Conservation (phyloP, 495 filamentous ascomycete species). For the Chaetomium fimeti region DNA sequence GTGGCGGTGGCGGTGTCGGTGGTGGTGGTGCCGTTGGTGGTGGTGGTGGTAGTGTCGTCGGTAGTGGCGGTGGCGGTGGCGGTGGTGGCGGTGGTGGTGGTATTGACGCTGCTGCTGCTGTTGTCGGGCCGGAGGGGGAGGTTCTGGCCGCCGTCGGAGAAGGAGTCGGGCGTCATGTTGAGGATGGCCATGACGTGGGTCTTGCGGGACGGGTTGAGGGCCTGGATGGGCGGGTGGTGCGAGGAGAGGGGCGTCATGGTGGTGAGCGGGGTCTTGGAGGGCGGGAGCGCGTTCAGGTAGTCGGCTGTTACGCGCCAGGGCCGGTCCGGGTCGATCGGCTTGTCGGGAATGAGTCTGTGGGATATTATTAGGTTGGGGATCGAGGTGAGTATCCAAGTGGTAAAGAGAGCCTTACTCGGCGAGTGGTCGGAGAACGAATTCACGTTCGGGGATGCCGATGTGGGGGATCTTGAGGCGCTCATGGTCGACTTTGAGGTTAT, state of each 20-base stretch:
- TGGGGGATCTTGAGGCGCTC: constrained; percentile 82
- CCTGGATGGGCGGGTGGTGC: constrained; percentile 57
- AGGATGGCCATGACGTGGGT: constrained; percentile 92
- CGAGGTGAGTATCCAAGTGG: background rate
- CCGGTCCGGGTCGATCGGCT: constrained; percentile 47
- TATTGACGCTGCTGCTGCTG: constrained; percentile 14
- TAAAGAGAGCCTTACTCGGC: constrained; percentile 62
- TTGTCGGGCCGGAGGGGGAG: constrained; percentile 10
- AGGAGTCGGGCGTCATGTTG: constrained; percentile 95
- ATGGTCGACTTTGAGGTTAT: constrained; percentile 61
- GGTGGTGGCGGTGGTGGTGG: background rate
- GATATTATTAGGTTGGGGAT: background rate
- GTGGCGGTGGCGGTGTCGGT: constrained; percentile 44
- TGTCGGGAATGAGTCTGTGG: constrained; percentile 62
- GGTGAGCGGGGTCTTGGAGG: constrained; percentile 53
- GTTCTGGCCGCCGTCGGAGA: constrained; percentile 83
- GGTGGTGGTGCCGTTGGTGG: background rate
- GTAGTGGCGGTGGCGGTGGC: constrained; percentile 46
- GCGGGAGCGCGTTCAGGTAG: constrained; percentile 64
- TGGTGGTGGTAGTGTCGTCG: constrained; percentile 22
- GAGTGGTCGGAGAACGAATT: constrained; percentile 88
- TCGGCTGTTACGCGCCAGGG: constrained; percentile 55
- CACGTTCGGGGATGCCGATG: constrained; percentile 78
- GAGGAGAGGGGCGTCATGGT: constrained; percentile 67
- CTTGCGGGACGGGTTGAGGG: constrained; percentile 60